Percentiles rank a stretch among this genome's conserved stretches.
Conservation (phyloP, 176 grass and related monocot genomes). For the Elymus sibiricus region DNA sequence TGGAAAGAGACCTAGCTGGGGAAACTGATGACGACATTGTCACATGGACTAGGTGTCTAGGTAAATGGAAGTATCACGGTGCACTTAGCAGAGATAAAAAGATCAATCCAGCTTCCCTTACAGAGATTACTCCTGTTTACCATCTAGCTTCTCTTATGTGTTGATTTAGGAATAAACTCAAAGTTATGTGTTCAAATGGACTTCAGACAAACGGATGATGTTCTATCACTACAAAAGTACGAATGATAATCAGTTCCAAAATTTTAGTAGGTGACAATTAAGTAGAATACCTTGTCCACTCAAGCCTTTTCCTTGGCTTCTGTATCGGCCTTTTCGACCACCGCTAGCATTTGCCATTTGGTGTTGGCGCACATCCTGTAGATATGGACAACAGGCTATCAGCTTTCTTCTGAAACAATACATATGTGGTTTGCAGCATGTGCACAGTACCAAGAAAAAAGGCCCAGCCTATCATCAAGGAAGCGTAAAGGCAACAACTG, state of each 20-base stretch:
- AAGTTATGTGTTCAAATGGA: neutral
- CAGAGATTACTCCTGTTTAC: neutral
- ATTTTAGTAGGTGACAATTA: neutral
- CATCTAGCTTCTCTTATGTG: neutral
- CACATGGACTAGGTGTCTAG: neutral
- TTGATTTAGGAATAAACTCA: conserved; percentile 3
- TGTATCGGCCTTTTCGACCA: conserved; percentile 41
- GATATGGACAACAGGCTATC: neutral
- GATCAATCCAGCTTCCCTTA: neutral
- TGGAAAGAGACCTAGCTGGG: neutral
- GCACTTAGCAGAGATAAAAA: neutral
- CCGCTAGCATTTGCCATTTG: conserved; percentile 43
- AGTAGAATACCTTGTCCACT: conserved; percentile 48
- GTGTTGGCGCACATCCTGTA: conserved; percentile 43
- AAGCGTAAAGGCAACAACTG: conserved; percentile 6
- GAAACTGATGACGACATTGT: neutral
- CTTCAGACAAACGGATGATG: neutral
- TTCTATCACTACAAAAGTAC: neutral
- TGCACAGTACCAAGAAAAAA: neutral
- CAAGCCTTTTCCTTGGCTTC: conserved; percentile 42
- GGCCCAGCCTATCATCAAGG: neutral
- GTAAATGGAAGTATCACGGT: neutral
- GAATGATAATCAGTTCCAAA: neutral
- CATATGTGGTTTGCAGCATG: neutral
- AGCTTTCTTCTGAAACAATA: neutral